Evolutionary conservation across 768 basidiomycete species (phyloP).

Genomic region (Russula sp.): DNA sequence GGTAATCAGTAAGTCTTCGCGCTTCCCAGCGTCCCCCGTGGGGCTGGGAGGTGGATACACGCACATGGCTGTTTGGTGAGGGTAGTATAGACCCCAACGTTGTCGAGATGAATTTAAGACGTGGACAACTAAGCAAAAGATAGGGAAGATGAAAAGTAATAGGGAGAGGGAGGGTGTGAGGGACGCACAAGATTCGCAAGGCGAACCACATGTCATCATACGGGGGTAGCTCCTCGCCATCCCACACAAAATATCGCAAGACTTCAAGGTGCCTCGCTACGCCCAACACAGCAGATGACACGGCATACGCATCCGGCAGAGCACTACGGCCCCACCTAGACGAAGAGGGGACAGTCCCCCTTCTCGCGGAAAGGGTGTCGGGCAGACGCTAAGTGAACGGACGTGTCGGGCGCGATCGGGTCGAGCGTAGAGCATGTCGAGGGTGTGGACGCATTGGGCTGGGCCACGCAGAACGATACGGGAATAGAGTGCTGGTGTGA

Average conservation of each 20-base stretch:
- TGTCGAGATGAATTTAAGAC: conserved; percentile 57
- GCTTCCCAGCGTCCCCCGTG: not conserved
- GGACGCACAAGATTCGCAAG: conserved; percentile 58
- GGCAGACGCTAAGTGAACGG: conserved; percentile 54
- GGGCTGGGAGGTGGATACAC: conserved; percentile 32
- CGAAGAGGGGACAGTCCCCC: not conserved
- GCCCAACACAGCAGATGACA: conserved; percentile 52
- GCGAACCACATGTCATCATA: conserved; percentile 79
- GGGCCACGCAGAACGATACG: conserved; percentile 52
- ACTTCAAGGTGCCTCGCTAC: conserved; percentile 58
- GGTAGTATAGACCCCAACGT: conserved; percentile 63
- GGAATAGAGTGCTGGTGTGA: conserved; percentile 59
- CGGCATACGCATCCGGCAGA: conserved; percentile 38
- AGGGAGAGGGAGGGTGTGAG: no score
- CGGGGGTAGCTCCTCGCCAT: conserved; percentile 57
- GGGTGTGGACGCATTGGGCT: conserved; percentile 60
- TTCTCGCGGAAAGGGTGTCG: conserved; percentile 17
- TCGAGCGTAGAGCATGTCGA: conserved; percentile 56
- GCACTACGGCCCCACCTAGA: conserved; percentile 29
- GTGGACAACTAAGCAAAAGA: conserved; percentile 53
- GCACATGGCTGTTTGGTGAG: conserved; percentile 56
- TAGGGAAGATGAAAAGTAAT: not conserved
- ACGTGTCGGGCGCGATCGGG: conserved; percentile 67
- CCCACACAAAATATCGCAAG: conserved; percentile 66
- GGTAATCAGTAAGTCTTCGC: not conserved